phyloP scores from a whole-genome alignment of 202 grass and related monocot species.

The Setaria viridis region DNA sequence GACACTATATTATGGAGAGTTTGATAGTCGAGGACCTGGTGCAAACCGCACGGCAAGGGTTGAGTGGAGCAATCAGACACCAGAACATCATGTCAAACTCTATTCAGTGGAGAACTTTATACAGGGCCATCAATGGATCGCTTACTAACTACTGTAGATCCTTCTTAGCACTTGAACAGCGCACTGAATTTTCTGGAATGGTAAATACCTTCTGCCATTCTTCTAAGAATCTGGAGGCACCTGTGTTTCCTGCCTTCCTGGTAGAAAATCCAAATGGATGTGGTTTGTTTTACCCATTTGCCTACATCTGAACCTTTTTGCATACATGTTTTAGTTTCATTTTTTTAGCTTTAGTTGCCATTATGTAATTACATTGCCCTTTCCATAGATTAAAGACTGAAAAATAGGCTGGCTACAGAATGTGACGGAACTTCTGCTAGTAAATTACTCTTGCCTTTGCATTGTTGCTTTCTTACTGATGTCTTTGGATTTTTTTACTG shows the following conservation, averaged over 20 bases:
- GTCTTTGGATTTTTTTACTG: neutral
- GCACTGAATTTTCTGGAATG: neutral
- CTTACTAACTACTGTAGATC: conserved; percentile 24
- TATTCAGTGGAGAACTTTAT: conserved; percentile 89
- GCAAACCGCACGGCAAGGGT: conserved; percentile 67
- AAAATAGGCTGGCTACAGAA: neutral
- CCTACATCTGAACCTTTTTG: neutral
- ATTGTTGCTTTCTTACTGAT: neutral
- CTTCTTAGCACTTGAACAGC: conserved; percentile 10
- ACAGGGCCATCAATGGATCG: conserved; percentile 77
- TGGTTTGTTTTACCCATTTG: conserved; percentile 1
- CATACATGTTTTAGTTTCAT: conserved; percentile 6
- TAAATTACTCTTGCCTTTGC: neutral
- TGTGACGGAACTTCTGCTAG: neutral
- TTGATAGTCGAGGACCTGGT: conserved; percentile 72
- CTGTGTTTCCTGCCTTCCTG: neutral
- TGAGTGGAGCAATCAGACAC: conserved; percentile 68
- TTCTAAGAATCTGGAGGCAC: conserved; percentile 9
- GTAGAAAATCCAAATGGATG: conserved; percentile 1
- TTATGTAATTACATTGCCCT: conserved; percentile 22
- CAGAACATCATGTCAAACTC: conserved; percentile 51
- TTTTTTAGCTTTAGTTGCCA: neutral
- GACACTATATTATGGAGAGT: conserved; percentile 83
- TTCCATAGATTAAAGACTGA: neutral
- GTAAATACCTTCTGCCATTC: neutral